phyloP scores from a whole-genome alignment of 129 eudicot species.

The Calendula officinalis region DNA sequence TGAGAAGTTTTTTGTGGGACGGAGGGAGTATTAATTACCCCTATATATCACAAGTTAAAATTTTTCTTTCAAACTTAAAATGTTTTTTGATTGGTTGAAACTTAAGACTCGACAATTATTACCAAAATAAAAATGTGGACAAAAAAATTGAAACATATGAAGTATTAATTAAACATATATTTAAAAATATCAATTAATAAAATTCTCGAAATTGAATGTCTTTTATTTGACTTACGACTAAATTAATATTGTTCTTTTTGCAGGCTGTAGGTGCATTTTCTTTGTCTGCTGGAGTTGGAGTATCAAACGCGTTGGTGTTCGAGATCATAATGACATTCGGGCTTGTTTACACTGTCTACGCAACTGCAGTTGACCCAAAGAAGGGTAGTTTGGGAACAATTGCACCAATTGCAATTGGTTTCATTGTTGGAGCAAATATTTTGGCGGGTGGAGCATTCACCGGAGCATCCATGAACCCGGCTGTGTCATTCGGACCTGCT shows the following conservation, averaged over 20 bases:
- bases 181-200: not conserved
- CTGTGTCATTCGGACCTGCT: conserved; percentile 52
- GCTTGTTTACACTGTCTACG: conserved; percentile 15
- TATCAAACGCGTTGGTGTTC: conserved; percentile 37
- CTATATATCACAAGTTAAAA: no score
- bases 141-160: no score
- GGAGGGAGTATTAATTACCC: no score
- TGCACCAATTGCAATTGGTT: conserved; percentile 49
- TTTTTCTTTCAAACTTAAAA: no score
- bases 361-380: conserved; percentile 52
- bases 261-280: conserved; percentile 37
- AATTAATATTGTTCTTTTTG: not conserved
- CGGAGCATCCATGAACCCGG: conserved; percentile 63
- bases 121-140: no score
- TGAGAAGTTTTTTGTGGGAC: no score
- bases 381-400: conserved; percentile 44
- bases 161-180: no score
- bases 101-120: no score
- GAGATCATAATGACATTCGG: conserved; percentile 58
- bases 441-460: conserved; percentile 56
- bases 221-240: no score
- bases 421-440: conserved; percentile 56
- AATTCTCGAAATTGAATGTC: not conserved
- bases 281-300: conserved; percentile 39
- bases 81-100: no score